These are phyloP conservation scores for Moesziomyces antarcticus DNA, from an alignment of 1,284 basidiomycete genomes.

Conservation along the genomic window DNA sequence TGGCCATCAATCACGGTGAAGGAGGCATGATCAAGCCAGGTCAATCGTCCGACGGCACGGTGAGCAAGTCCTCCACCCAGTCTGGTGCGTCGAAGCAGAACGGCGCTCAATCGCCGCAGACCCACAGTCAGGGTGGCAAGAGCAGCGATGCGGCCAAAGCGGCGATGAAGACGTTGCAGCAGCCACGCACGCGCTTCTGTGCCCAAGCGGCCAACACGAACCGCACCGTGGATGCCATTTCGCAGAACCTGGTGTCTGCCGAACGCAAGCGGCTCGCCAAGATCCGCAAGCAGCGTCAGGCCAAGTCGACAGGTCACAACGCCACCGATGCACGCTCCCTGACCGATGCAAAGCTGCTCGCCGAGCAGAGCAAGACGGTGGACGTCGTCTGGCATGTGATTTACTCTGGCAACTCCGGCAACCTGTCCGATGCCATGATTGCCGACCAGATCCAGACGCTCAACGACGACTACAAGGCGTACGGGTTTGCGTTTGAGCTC, in stretches of 20 bases:
- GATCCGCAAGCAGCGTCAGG: slow-evolving; percentile 21
- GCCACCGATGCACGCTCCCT: slow-evolving; percentile 18
- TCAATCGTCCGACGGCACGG: neutral
- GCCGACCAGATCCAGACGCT: slow-evolving; percentile 71
- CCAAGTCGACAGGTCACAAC: slow-evolving; percentile 4
- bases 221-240: slow-evolving; percentile 20
- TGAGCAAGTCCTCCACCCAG: neutral
- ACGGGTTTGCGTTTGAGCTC: slow-evolving; percentile 71
- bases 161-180: slow-evolving; percentile 9
- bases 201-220: slow-evolving; percentile 34
- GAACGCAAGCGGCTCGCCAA: slow-evolving; percentile 27
- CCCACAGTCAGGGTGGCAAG: neutral
- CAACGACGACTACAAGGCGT: slow-evolving; percentile 71
- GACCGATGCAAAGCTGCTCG: slow-evolving; percentile 32
- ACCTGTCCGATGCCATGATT: slow-evolving; percentile 24
- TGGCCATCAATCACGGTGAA: slow-evolving; percentile 28
- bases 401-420: slow-evolving; percentile 30
- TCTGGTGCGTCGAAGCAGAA: neutral
- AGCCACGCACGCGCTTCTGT: slow-evolving; percentile 41
- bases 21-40: slow-evolving; percentile 18
- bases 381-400: slow-evolving; percentile 50
- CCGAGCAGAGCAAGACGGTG: slow-evolving; percentile 31
- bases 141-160: slow-evolving; percentile 16
- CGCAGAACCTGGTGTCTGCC: slow-evolving; percentile 10
- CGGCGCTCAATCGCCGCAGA: no score